Base-by-base conservation (phyloP, 2,329 filamentous ascomycete species). In the Botrytis hyacinthi region DNA sequence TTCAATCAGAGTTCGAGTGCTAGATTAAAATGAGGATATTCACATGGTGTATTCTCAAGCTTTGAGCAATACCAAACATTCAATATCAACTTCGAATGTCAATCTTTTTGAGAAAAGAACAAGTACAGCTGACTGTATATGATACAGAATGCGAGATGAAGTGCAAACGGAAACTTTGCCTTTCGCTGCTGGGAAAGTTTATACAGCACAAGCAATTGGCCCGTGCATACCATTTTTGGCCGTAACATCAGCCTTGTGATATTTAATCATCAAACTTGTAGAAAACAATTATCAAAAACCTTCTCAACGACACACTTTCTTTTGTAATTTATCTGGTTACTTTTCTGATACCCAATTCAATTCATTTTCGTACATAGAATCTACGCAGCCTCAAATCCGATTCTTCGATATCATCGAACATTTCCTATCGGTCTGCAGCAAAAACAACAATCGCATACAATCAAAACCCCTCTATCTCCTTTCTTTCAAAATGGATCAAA, bases 401-500 rank as follows among this genome's bases (percentile, higher is more conserved):
- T 37, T 22, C 35, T 20, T 29, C 65, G 26, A 10, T 42, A 68
- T 68, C 48, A 46, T n/a, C 35, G 4, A 40, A 29, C 14, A 40
- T 40, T 10, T 67, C 35, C 32, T 37, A 37, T 46, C 40, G 18
- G 65, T 67, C 35, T 67, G 20, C 48, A 68, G 40, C 35, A 54
- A 42, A 54, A 67, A 22, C 35, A 68, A 68, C 35, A 20, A 54
- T 68, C 65, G 65, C 65, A 68, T 68, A 68, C 65, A 54, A 16
- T 40, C n/a, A 65, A 65, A 54, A 44, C 65, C 51, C 74, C 42
- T 57, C 69, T 42, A 60, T 57, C 63, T 37, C 35, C 65, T 72
- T 73, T 35, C 70, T 29, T 54, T 37, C 72, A 74, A 70, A 22
- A 80, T 80, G 78, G 78, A 80, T 71, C 76, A 78, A 72, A 77